A percentile compares a stretch with the other conserved stretches of the same genome.
Evolutionary conservation across 257 asterid genomes (phyloP).

Genomic region (Solanum raphanifolium): DNA sequence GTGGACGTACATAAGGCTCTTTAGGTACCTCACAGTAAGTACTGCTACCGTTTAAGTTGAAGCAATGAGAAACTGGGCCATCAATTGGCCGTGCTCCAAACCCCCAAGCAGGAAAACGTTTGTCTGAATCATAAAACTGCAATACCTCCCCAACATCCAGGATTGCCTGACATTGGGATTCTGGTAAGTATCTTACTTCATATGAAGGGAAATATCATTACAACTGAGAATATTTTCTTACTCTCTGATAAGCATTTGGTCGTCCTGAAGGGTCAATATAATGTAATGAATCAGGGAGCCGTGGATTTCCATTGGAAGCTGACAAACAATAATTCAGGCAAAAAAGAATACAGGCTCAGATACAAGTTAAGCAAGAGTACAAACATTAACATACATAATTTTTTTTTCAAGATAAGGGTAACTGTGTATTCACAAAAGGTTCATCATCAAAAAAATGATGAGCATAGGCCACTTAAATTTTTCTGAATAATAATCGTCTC

Average conservation of each 20-base stretch:
- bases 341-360: not conserved
- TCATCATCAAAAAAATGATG: not conserved
- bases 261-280: slow-evolving; percentile 90
- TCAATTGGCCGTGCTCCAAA: slow-evolving; percentile 98
- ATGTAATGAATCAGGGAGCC: slow-evolving; percentile 93
- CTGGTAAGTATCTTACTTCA: slow-evolving; percentile 11
- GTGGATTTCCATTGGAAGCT: slow-evolving; percentile 99
- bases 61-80: slow-evolving; percentile 97
- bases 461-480: not conserved
- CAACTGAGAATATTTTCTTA: slow-evolving; percentile 30
- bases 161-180: slow-evolving; percentile 54
- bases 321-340: slow-evolving; percentile 19
- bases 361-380: not conserved
- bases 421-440: not conserved
- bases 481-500: not conserved
- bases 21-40: slow-evolving; percentile 65
- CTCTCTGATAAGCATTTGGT: slow-evolving; percentile 89
- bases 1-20: not conserved
- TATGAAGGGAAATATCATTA: not conserved
- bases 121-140: slow-evolving; percentile 86
- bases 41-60: slow-evolving; percentile 90
- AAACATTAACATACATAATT: not conserved
- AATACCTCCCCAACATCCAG: slow-evolving; percentile 80
- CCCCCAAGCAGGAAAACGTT: slow-evolving; percentile 95
- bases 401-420: not conserved